phyloP scores from a whole-genome alignment of 805 yeast genomes.

The Candida andamanensis region DNA sequence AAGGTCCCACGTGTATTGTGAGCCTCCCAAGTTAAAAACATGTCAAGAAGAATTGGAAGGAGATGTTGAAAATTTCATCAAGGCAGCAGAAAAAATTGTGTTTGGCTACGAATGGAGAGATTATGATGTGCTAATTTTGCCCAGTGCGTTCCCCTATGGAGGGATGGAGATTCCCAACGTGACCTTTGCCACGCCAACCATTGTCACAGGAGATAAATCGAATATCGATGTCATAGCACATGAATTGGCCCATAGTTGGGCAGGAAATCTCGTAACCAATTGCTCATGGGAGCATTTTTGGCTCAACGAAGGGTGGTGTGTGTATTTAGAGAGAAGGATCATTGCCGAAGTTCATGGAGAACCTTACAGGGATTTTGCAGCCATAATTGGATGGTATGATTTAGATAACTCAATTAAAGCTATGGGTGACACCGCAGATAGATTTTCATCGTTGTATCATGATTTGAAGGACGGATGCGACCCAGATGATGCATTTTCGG shows the following conservation, averaged over 20 bases:
- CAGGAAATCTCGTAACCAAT: slow-evolving; percentile 87
- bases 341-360: slow-evolving; percentile 77
- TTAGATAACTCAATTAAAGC: slow-evolving; percentile 60
- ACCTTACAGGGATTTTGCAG: slow-evolving; percentile 68
- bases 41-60: slow-evolving; percentile 76
- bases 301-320: slow-evolving; percentile 97
- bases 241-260: slow-evolving; percentile 90
- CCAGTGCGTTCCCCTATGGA: slow-evolving; percentile 77
- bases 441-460: slow-evolving; percentile 64
- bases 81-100: slow-evolving; percentile 70
- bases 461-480: slow-evolving; percentile 64
- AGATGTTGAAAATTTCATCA: slow-evolving; percentile 76
- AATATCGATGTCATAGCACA: slow-evolving; percentile 90
- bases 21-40: slow-evolving; percentile 60
- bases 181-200: slow-evolving; percentile 86
- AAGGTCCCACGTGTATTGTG: slow-evolving; percentile 76
- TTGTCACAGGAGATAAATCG: slow-evolving; percentile 77
- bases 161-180: slow-evolving; percentile 95
- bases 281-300: slow-evolving; percentile 92
- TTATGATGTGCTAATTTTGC: slow-evolving; percentile 76
- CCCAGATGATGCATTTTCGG: slow-evolving; percentile 85
- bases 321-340: slow-evolving; percentile 81
- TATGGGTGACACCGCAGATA: slow-evolving; percentile 49
- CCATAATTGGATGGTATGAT: slow-evolving; percentile 86
- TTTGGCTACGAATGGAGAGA: slow-evolving; percentile 82